These are phyloP conservation scores for Eimeria praecox DNA, from an alignment of 169 alveolate species.

Conservation along the genomic window DNA sequence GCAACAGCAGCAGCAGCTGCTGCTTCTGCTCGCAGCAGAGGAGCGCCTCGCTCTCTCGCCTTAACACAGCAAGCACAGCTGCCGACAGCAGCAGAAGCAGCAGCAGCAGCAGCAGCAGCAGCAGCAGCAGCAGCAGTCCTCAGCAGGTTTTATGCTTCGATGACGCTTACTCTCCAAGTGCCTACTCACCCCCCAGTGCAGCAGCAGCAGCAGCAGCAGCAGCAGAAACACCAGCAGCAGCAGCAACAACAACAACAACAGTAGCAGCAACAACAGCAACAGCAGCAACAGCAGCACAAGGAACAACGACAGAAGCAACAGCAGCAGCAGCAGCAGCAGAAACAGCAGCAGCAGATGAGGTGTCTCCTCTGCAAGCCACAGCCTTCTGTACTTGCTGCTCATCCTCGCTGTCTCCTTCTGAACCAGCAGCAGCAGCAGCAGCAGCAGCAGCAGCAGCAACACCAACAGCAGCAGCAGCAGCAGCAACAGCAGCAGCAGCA, in stretches of 20 bases:
- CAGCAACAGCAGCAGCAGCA: constrained; percentile 21
- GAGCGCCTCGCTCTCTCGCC: neutral
- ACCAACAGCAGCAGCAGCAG: constrained; percentile 23
- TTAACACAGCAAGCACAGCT: constrained; percentile 8
- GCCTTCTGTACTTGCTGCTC: neutral
- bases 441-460: constrained; percentile 19
- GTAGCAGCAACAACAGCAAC: neutral
- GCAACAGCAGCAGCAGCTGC: constrained; percentile 1
- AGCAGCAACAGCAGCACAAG: neutral
- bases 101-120: neutral
- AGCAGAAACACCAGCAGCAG: neutral
- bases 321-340: constrained; percentile 39
- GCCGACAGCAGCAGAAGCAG: neutral
- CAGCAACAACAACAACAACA: constrained; percentile 22
- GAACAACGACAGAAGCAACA: neutral
- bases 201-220: constrained; percentile 30
- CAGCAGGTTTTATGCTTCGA: neutral
- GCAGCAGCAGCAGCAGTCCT: neutral
- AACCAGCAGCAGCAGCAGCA: constrained; percentile 1
- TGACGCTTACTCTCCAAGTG: neutral
- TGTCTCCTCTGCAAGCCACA: neutral
- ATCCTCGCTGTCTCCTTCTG: neutral
- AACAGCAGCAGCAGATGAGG: neutral
- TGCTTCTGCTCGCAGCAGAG: no score
- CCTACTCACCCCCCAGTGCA: neutral